phyloP scores from a whole-genome alignment of 2,329 filamentous ascomycete species.

The Diaporthe destruens region DNA sequence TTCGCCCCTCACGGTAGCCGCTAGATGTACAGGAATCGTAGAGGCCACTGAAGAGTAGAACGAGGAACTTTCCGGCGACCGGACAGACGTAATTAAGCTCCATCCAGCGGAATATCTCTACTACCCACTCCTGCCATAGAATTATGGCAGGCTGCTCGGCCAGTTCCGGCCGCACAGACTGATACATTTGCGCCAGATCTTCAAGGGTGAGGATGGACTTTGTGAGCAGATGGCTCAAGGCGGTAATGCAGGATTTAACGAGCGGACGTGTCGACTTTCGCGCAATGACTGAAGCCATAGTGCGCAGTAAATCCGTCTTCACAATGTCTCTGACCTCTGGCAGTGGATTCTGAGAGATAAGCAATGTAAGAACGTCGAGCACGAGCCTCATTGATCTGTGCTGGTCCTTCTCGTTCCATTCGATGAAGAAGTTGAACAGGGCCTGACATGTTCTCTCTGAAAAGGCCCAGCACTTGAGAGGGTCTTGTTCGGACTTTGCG shows the following conservation, averaged over 20 bases:
- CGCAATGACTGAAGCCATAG: slow-evolving; percentile 69
- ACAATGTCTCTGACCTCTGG: slow-evolving; percentile 52
- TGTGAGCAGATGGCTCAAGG: slow-evolving; percentile 73
- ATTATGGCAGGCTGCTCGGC: slow-evolving; percentile 45
- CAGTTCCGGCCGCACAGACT: slow-evolving; percentile 47
- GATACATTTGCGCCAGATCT: slow-evolving; percentile 60
- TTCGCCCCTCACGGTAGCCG: slow-evolving; percentile 35
- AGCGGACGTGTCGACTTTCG: slow-evolving; percentile 72
- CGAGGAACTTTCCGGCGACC: slow-evolving; percentile 71
- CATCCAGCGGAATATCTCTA: slow-evolving; percentile 63
- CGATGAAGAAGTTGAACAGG: slow-evolving; percentile 73
- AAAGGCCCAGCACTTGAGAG: slow-evolving; percentile 64
- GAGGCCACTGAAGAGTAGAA: slow-evolving; percentile 66
- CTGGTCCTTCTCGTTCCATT: slow-evolving; percentile 76
- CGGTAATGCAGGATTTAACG: slow-evolving; percentile 78
- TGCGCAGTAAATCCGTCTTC: slow-evolving; percentile 62
- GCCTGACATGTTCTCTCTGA: slow-evolving; percentile 59
- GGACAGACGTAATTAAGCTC: slow-evolving; percentile 68
- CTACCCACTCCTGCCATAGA: slow-evolving; percentile 49
- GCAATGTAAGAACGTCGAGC: slow-evolving; percentile 67
- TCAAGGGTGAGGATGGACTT: slow-evolving; percentile 68
- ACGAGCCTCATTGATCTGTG: slow-evolving; percentile 74
- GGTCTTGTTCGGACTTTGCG: slow-evolving; percentile 60
- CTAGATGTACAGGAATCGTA: slow-evolving; percentile 45
- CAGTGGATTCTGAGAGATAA: slow-evolving; percentile 64